Conservation (phyloP, 495 filamentous ascomycete species). For the Penicillium subrubescens region DNA sequence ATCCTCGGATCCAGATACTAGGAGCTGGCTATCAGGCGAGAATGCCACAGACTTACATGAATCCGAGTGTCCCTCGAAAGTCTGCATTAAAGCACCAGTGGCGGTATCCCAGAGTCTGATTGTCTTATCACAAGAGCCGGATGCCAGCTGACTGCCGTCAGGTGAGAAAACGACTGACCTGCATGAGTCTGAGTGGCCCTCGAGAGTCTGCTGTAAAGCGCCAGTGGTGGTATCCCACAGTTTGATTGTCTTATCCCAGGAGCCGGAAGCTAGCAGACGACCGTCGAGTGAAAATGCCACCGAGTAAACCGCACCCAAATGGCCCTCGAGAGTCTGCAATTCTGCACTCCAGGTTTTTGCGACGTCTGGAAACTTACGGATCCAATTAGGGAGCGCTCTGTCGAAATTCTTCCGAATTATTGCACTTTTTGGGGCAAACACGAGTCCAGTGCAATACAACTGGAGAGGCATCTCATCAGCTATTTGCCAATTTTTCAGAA, state of each 20-base stretch:
- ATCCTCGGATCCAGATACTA: not conserved
- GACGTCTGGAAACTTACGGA: slow-evolving; percentile 8
- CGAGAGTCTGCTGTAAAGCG: slow-evolving; percentile 1
- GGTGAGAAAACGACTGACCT: slow-evolving; percentile 29
- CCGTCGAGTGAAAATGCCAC: slow-evolving; percentile 14
- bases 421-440: slow-evolving; percentile 37
- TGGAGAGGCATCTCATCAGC: slow-evolving; percentile 28
- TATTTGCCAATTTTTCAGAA: slow-evolving; percentile 31
- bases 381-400: slow-evolving; percentile 14
- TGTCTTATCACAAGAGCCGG: no score
- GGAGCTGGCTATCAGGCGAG: slow-evolving; percentile 5
- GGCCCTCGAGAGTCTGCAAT: slow-evolving; percentile 22
- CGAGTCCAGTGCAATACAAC: slow-evolving; percentile 24
- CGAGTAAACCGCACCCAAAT: slow-evolving; percentile 5
- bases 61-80: no score
- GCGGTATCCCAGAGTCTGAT: no score
- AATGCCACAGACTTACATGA: not conserved
- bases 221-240: slow-evolving; percentile 32
- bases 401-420: slow-evolving; percentile 22
- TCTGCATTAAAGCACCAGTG: no score
- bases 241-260: slow-evolving; percentile 20
- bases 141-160: no score
- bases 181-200: slow-evolving; percentile 12
- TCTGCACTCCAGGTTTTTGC: slow-evolving; percentile 11
- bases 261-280: slow-evolving; percentile 22